These are phyloP conservation scores for Daphne laureola DNA, from an alignment of 441 rosid species.

Conservation along the genomic window DNA sequence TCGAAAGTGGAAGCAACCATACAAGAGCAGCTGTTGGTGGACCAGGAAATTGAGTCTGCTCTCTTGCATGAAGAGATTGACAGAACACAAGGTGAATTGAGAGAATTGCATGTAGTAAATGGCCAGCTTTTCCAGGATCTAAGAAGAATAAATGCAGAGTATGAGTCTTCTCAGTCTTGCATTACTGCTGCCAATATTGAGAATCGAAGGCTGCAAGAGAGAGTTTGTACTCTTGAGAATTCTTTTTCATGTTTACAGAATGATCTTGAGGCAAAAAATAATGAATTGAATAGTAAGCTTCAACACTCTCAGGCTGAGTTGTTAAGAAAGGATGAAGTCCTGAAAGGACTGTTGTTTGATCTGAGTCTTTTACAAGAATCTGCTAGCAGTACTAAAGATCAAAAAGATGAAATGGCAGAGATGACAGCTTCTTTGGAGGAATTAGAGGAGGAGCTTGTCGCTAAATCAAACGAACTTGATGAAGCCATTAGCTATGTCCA, in stretches of 20 bases:
- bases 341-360: conserved; percentile 82
- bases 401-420: conserved; percentile 76
- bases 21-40: conserved; percentile 35
- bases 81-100: conserved; percentile 21
- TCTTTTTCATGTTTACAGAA: conserved; percentile 37
- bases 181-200: conserved; percentile 24
- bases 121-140: conserved; percentile 39
- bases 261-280: conserved; percentile 42
- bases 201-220: conserved; percentile 37
- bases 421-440: conserved; percentile 54
- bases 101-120: conserved; percentile 39
- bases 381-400: conserved; percentile 72
- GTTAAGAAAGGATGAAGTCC: conserved; percentile 75
- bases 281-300: conserved; percentile 40
- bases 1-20: conserved; percentile 49
- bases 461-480: conserved; percentile 54
- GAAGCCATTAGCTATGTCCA: conserved; percentile 43
- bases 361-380: conserved; percentile 90
- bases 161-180: conserved; percentile 29
- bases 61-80: conserved; percentile 26
- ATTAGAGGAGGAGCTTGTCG: conserved; percentile 63
- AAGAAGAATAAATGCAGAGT: conserved; percentile 39
- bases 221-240: conserved; percentile 44
- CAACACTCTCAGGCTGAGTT: conserved; percentile 52
- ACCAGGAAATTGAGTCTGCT: conserved; percentile 29